Evolutionary conservation across 1,284 basidiomycete species (phyloP).

Genomic region (Trametes sp.): DNA sequence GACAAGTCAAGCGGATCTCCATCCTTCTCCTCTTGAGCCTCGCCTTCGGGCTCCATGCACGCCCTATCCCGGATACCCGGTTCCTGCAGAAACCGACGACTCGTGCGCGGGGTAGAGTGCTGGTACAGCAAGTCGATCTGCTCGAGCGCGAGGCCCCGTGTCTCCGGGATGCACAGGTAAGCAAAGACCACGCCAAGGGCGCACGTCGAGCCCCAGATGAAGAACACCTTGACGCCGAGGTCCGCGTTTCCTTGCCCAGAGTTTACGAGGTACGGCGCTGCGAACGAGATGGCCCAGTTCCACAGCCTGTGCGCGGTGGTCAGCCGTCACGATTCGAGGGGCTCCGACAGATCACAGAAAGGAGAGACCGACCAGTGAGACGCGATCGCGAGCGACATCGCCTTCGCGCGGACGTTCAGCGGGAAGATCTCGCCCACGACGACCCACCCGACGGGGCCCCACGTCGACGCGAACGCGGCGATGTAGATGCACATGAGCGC

Average conservation of each 20-base stretch:
- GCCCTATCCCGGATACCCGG: slow-evolving; percentile 29
- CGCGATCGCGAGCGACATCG: slow-evolving; percentile 73
- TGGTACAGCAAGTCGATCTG: slow-evolving; percentile 69
- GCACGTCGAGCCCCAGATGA: slow-evolving; percentile 85
- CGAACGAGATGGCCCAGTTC: slow-evolving; percentile 42
- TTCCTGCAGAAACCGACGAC: slow-evolving; percentile 49
- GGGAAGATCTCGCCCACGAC: slow-evolving; percentile 79
- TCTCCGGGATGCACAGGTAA: slow-evolving; percentile 83
- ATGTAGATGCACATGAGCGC: slow-evolving; percentile 78
- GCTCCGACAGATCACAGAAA: slow-evolving; percentile 6
- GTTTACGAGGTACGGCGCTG: slow-evolving; percentile 78
- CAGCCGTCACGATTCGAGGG: slow-evolving; percentile 16
- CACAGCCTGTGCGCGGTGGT: background rate
- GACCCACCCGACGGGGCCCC: slow-evolving; percentile 83
- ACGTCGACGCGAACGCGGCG: slow-evolving; percentile 79
- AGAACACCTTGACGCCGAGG: slow-evolving; percentile 81
- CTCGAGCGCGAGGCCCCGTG: slow-evolving; percentile 74
- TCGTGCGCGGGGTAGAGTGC: slow-evolving; percentile 51
- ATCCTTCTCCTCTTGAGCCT: background rate
- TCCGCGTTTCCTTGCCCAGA: slow-evolving; percentile 37
- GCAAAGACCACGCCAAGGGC: slow-evolving; percentile 74
- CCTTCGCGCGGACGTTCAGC: slow-evolving; percentile 76
- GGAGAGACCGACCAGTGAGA: slow-evolving; percentile 66
- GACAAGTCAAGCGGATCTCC: too few species aligned
- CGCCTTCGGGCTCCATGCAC: background rate